Evolutionary conservation across 2,329 filamentous ascomycete genomes (phyloP), one percentile per base, ranked within the genome.

Genomic region (Aspergillus ochraceus): DNA sequence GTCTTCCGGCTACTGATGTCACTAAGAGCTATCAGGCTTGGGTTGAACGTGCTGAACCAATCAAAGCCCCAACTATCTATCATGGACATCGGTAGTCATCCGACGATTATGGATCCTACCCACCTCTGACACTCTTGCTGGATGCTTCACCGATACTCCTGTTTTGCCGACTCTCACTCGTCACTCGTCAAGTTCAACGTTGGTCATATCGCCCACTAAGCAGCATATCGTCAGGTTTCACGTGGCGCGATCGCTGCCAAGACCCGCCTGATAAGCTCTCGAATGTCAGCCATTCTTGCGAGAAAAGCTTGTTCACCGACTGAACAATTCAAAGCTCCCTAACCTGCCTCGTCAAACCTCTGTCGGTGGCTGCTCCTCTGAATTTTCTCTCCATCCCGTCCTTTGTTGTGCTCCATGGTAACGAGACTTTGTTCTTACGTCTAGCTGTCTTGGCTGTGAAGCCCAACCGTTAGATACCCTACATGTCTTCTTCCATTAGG

Each of bases 401-500:
- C 26, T 29, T 29, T 29, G 26, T 29, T 29, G 26, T 9, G 26
- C 26, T 42, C 17, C 32, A 29, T 46, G 20, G 36, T 20, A 54
- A 54, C 60, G 57, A 59, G 54, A 9, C 11, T 49, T 49, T 3
- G 22, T 49, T 12, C 46, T 9, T 22, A 22, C 46, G 20, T 22
- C 46, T n/a, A 49, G 20, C 20, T 49, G 19, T 24, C 46, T 11
- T 42, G 14, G 36, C 32, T 14, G 32, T 36, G 32, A 11, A 11
- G 32, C 12, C 32, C 12, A 36, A 36, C 32, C 11, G 32, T 36
- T 11, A 11, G 10, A 11, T 36, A 29, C 12, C 32, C 32, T 36
- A 42, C 9, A 46, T 45, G 29, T 30, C 45, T 30, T 49, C 53
- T 53, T 60, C 53, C 49, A 46, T 29, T 9, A 58, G 58, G 17